Evolutionary conservation across 2,329 filamentous ascomycete species (phyloP).

Genomic region (Trichoderma sp.): DNA sequence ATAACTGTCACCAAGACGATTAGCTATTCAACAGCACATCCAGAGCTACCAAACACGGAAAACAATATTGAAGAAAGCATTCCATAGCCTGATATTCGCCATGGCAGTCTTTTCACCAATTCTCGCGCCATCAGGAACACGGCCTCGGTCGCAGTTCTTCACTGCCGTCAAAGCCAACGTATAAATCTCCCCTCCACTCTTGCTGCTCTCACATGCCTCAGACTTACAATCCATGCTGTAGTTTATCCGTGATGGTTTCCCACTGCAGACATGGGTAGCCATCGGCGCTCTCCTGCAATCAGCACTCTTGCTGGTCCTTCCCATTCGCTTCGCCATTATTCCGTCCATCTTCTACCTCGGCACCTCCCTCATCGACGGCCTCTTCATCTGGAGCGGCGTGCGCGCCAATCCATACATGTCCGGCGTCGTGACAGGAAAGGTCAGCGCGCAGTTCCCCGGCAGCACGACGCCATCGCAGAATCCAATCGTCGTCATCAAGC

Average conservation of each 20-base stretch:
- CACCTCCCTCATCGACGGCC: background rate
- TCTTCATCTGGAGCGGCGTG: background rate
- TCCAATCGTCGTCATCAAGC: background rate
- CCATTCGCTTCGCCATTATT: background rate
- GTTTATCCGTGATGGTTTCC: background rate
- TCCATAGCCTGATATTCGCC: background rate
- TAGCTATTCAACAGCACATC: background rate
- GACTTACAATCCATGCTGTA: background rate
- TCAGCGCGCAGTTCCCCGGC: background rate
- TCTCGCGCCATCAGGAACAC: background rate
- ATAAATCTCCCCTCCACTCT: background rate
- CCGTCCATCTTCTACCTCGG: background rate
- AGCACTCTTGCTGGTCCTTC: background rate
- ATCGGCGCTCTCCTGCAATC: background rate
- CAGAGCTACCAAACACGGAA: background rate
- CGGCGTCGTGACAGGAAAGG: background rate
- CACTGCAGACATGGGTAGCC: background rate
- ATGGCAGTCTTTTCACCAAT: background rate
- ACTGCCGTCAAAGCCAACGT: background rate
- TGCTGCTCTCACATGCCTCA: background rate
- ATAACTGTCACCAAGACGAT: background rate
- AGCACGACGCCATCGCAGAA: background rate
- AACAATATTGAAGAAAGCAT: background rate
- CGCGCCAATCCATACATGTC: background rate
- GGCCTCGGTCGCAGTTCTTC: background rate